Base-by-base conservation (phyloP, 2,329 filamentous ascomycete species). In the Penicillium sp. region DNA sequence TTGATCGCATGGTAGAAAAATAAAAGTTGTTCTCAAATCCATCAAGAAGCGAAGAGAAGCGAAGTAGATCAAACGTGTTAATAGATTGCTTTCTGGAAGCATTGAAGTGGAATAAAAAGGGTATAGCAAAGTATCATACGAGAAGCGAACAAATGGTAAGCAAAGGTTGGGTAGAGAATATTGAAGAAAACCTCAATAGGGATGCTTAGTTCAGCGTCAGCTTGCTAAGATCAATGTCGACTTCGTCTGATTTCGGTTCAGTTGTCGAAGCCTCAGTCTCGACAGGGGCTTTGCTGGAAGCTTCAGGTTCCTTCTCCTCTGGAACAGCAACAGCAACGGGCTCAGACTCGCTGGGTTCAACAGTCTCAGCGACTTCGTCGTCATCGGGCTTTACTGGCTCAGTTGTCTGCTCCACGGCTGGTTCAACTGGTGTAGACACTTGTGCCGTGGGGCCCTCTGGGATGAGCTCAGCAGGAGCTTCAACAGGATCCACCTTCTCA, bases 221-320 rank as follows among this genome's bases (percentile, higher is more conserved):
- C 38, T 63, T 70, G 52, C 63, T 66, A 56, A 72, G 67, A 50
- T 73, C 71, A 62, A 71, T 64, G n/a, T 70, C 71, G 53, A 67
- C 64, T 7, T 67, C 66, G 56, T 65, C 60, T 15, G 66, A 51
- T 50, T 69, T 67, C 26, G 50, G 29, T 47, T 68, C 64, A 9
- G 35, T 41, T 21, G 64, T 23, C n/a, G 38, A 26, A 2, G 31
- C n/a, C 11, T 17, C 38, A 13, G n/a, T 31, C 21, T 59, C 49
- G 5, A 53, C n/a, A 41, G 49, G 41, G 17, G 23, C 49, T 31
- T 67, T 61, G 15, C 49, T 46, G 31, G 62, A 48, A 29, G 35
- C 49, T 4, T 64, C 60, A n/a, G 23, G 23, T n/a, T 30, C 23
- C 5, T 31, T 53, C 8, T 53, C 60, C 5, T 49, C 19, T 11